phyloP scores from a whole-genome alignment of 208 protist species.

The Acanthamoeba culbertsoni region DNA sequence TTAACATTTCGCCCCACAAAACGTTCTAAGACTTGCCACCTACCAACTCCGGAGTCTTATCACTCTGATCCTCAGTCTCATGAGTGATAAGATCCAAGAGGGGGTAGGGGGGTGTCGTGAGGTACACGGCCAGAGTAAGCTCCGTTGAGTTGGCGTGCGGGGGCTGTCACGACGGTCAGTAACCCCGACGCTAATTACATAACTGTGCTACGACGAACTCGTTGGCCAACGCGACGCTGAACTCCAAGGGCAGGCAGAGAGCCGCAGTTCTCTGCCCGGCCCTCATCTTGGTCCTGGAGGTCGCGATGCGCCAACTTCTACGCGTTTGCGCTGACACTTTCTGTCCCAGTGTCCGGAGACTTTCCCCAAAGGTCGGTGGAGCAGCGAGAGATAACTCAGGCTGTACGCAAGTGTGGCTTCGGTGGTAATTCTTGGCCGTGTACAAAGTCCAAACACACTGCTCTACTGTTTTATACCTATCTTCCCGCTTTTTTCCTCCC shows the following conservation, averaged over 20 bases:
- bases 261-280: background rate
- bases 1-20: too few species aligned
- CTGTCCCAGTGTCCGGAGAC: slow-evolving; percentile 60
- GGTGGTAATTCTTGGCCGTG: slow-evolving; percentile 45
- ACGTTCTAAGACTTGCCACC: too few species aligned
- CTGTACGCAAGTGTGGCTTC: slow-evolving; percentile 46
- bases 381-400: background rate
- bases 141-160: slow-evolving; percentile 52
- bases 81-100: background rate
- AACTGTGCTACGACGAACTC: slow-evolving; percentile 58
- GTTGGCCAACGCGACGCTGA: background rate
- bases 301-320: background rate
- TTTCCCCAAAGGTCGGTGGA: slow-evolving; percentile 51
- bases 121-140: slow-evolving; percentile 55
- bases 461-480: background rate
- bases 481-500: background rate
- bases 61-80: too few species aligned
- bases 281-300: background rate
- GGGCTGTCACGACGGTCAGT: slow-evolving; percentile 45
- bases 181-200: slow-evolving; percentile 21
- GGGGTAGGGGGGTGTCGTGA: slow-evolving; percentile 16
- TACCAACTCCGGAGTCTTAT: background rate
- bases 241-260: background rate
- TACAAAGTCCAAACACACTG: background rate
- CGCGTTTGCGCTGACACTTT: slow-evolving; percentile 51